Evolutionary conservation across 192 early-diverging fungal genomes (phyloP).

Genomic region (Chytriomyces sp.): DNA sequence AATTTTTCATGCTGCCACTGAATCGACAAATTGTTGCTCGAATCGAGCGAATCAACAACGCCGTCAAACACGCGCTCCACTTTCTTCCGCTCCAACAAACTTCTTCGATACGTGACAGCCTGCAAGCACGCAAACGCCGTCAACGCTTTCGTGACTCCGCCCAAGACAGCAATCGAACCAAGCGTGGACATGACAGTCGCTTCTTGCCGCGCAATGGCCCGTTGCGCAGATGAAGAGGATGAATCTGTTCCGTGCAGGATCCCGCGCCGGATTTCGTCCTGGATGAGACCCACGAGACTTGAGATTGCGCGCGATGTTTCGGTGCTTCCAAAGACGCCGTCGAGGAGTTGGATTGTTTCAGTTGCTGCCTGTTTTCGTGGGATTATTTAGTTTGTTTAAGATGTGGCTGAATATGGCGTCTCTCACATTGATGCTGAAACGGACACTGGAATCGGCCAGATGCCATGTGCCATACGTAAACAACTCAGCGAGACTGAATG

Average conservation of each 20-base stretch:
- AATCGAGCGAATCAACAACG: constrained; percentile 43
- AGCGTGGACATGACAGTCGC: constrained; percentile 53
- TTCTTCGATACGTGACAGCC: constrained; percentile 72
- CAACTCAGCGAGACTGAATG: constrained; percentile 77
- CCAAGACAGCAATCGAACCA: constrained; percentile 70
- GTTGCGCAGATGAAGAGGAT: background rate
- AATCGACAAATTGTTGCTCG: constrained; percentile 4
- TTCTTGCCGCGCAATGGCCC: constrained; percentile 39
- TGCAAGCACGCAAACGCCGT: constrained; percentile 87
- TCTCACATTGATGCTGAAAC: constrained; percentile 47
- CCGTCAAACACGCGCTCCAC: constrained; percentile 66
- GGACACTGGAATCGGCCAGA: constrained; percentile 74
- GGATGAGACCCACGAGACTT: constrained; percentile 78
- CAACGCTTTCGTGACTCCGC: constrained; percentile 79
- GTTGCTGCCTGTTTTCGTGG: constrained; percentile 68
- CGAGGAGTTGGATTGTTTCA: constrained; percentile 87
- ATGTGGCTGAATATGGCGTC: background rate
- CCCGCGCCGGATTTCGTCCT: constrained; percentile 61
- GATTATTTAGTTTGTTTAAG: background rate
- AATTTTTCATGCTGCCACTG: constrained; percentile 15
- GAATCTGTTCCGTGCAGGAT: background rate
- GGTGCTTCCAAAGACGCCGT: constrained; percentile 93
- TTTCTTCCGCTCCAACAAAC: constrained; percentile 46
- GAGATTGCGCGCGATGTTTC: constrained; percentile 89
- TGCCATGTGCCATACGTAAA: constrained; percentile 80